Evolutionary conservation across 495 filamentous ascomycete genomes (phyloP), one percentile per base, ranked within the genome.

Genomic region (Aspergillus conjunctus): DNA sequence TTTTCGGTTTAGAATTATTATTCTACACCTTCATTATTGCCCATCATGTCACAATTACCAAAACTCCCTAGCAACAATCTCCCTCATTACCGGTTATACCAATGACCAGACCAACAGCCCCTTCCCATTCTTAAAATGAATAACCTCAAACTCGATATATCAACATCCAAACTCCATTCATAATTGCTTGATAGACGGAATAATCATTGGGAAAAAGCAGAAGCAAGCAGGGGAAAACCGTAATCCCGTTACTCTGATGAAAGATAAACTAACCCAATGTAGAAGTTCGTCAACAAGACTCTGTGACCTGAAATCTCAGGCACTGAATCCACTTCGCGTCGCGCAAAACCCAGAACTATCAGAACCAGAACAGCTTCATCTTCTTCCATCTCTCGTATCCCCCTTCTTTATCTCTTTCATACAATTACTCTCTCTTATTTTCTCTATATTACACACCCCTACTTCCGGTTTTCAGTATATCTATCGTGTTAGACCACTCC

Each of bases 201-300:
- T 26, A 26, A 26, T 26, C 5, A 26, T 26, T 26, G 26, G 26
- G 26, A 5, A 26, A 26, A 5, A 26, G 26, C 26, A 26, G 26
- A 5, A 5, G 5, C 2, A 5, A 26, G 26, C 26, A 26, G 26
- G 26, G 26, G 5, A 26, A 26, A 26, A 2, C 26, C 5, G 5
- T 26, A 26, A 26, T 26, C 2, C 26, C 4, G 41, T 39, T 15
- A 22, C 3, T 49, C 7, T 7, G 30, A 30, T 26, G 43, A 17
- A 15, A n/a, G 21, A 7, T 10, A 30, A 9, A 10, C 54, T 58
- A 65, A 58, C 62, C 62, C 20, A 41, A 65, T 51, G 3, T 21
- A 33, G 62, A 22, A 61, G 6, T 39, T 54, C 18, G 32, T 65
- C 55, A 65, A 65, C 62, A 65, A 53, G 17, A 11, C 17, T 17